Evolutionary conservation across 768 basidiomycete species (phyloP), one percentile per base, ranked within the genome.

Genomic region (Hypholoma sublateritium): DNA sequence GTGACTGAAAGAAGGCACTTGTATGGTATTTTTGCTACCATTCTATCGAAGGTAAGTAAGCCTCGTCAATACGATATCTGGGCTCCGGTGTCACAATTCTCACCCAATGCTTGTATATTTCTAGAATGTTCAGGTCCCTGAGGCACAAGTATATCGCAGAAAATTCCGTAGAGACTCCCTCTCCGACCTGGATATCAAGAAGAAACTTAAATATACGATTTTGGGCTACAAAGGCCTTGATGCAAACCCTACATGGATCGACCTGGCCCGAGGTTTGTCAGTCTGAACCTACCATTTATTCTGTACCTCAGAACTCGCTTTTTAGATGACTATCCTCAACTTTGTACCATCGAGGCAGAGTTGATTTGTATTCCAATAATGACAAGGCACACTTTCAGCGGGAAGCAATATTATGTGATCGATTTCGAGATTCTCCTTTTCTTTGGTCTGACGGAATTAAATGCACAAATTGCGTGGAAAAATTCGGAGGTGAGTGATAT

Each of bases 11-110:
- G 60, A n/a, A 51, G 62, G 2, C 63, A 64, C n/a, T 62, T 80
- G 44, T 60, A 67, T 4, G 70, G 62, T 24, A 61, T 62, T 3
- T 79, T 79, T 59, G 62, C 65, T 17, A 60, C 66, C 1, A 78
- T 79, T 39, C 42, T 79, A n/a, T 65, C 65, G 1, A 74, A 64
- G 66, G 77, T 79, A 50, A n/a, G n/a, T n/a, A n/a, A n/a, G n/a
- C n/a, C n/a, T n/a, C n/a, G n/a, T 50, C 60, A 19, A 16, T 41
- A 36, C 35, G n/a, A n/a, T 32, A 7, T 32, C 2, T 32, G 28
- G 14, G 39, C 39, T 41, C 13, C 3, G 5, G 17, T 41, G 7
- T 41, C 11, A 13, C 6, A 16, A 41, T 14, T 14, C 39, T 41
- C 13, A 41, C 14, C 12, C 5, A 17, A 6, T 17, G 9, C 39